These are phyloP conservation scores for Escovopsis sp. DNA, from an alignment of 2,329 filamentous ascomycete species.

Conservation along the genomic window DNA sequence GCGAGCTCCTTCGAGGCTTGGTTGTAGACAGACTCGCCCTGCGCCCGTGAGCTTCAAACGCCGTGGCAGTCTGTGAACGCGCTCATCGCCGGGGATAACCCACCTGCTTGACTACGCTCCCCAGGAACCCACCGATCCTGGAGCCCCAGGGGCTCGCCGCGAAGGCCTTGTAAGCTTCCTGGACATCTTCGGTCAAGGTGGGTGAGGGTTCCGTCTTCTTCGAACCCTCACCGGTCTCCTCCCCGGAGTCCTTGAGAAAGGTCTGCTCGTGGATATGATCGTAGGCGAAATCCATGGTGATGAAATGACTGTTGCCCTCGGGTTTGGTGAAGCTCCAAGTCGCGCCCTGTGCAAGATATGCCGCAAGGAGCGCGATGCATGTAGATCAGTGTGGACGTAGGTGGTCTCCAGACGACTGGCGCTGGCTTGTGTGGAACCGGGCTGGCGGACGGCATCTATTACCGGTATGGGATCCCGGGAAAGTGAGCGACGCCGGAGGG, in stretches of 20 bases:
- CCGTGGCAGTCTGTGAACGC: too few relatives aligned
- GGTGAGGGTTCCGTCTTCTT: slow-evolving; percentile 26
- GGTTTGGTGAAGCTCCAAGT: background rate
- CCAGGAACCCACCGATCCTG: slow-evolving; percentile 74
- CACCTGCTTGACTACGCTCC: slow-evolving; percentile 87
- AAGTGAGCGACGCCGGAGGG: too few relatives aligned
- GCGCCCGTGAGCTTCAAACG: slow-evolving; percentile 6
- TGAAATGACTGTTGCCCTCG: background rate
- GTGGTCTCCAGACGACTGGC: background rate
- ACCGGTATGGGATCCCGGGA: background rate
- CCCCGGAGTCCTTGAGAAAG: slow-evolving; percentile 40
- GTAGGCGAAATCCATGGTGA: slow-evolving; percentile 83
- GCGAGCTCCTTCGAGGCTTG: slow-evolving; percentile 76
- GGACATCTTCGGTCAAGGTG: slow-evolving; percentile 72
- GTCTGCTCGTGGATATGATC: slow-evolving; percentile 87
- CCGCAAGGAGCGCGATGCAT: background rate
- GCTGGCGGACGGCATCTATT: background rate
- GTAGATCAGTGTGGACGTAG: background rate
- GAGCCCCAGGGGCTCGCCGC: slow-evolving; percentile 85
- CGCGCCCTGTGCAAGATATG: background rate
- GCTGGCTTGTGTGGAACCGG: background rate
- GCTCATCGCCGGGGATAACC: background rate
- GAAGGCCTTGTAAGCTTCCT: slow-evolving; percentile 90
- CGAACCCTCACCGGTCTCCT: slow-evolving; percentile 28
- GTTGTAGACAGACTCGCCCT: slow-evolving; percentile 72